Base-by-base conservation (phyloP, 2,329 filamentous ascomycete genomes). In the Penicillium sp. region DNA sequence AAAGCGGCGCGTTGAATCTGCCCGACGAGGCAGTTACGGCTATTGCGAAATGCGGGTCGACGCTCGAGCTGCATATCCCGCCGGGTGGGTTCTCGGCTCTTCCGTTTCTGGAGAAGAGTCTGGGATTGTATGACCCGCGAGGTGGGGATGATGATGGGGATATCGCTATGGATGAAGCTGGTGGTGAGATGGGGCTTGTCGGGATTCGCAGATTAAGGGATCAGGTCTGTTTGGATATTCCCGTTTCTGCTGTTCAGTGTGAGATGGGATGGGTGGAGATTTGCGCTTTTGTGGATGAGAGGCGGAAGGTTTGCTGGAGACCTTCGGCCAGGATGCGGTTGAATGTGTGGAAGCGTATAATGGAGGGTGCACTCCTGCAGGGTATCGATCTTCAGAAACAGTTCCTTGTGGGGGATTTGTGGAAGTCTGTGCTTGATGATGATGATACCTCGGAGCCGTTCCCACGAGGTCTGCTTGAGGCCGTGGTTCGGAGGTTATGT, bases 211-310 rank as follows among this genome's bases (percentile, higher is more conserved):
- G 23, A 24, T 64, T 65, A 25, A 75, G 74, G 51, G 57, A 64
- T 4, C 52, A 61, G 33, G 49, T 81, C 2, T 78, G 80, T 53
- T 64, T 63, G 8, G 68, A 81, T 59, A 69, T 81, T 3, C 80
- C 80, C 2, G 63, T 81, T 18, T 81, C 79, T 15, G 58, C 72
- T 13, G 71, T 60, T 5, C 75, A 82, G 58, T 82, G 78, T 54
- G 69, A 77, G 50, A 52, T 54, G 7, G 77, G 65, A 2, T 83
- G 79, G 78, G 62, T 58, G 32, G 71, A 77, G 35, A 56, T 81
- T 10, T 74, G 77, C 57, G 80, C 76, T 27, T 83, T 82, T 64
- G 75, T 81, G 50, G 61, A 69, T 51, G 59, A 61, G 2, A 66
- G 52, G 24, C 40, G 49, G 6, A 46, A 49, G 31, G 52, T 35